Evolutionary conservation across 108 stramenopile species (phyloP).

Genomic region (Cyclotella distinguenda): DNA sequence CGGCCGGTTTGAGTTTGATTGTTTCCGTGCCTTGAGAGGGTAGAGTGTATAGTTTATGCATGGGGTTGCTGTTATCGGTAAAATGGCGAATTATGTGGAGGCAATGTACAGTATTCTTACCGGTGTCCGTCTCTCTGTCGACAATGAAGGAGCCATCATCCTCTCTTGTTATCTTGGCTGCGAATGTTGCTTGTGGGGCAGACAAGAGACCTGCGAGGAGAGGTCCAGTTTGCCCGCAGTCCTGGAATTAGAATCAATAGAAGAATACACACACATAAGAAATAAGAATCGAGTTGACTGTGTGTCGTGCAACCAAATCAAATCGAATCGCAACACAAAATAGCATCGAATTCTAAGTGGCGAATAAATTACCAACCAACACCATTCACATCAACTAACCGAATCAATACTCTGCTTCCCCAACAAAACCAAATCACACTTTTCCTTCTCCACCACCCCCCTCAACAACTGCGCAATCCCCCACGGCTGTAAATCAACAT

Average conservation of each 20-base stretch:
- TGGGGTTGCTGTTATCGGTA: not conserved
- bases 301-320: no score
- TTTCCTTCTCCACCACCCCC: slow-evolving; percentile 86
- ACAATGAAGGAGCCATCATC: slow-evolving; percentile 74
- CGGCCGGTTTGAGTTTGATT: slow-evolving; percentile 52
- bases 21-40: slow-evolving; percentile 67
- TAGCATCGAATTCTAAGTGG: not conserved
- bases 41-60: not conserved
- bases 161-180: slow-evolving; percentile 78
- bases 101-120: slow-evolving; percentile 35
- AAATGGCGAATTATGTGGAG: not conserved
- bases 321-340: no score
- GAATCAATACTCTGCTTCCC: slow-evolving; percentile 99
- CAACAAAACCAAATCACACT: slow-evolving; percentile 85
- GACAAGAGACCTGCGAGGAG: slow-evolving; percentile 95
- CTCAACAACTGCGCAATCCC: slow-evolving; percentile 87
- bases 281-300: not conserved
- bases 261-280: no score
- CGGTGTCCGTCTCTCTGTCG: slow-evolving; percentile 96
- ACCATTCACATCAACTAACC: slow-evolving; percentile 51
- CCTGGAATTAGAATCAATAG: no score
- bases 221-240: slow-evolving; percentile 87
- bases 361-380: no score
- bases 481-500: slow-evolving; percentile 94
- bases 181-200: slow-evolving; percentile 97